phyloP scores from a whole-genome alignment of 345 rosid genomes.

The Xanthoceras sorbifolium region DNA sequence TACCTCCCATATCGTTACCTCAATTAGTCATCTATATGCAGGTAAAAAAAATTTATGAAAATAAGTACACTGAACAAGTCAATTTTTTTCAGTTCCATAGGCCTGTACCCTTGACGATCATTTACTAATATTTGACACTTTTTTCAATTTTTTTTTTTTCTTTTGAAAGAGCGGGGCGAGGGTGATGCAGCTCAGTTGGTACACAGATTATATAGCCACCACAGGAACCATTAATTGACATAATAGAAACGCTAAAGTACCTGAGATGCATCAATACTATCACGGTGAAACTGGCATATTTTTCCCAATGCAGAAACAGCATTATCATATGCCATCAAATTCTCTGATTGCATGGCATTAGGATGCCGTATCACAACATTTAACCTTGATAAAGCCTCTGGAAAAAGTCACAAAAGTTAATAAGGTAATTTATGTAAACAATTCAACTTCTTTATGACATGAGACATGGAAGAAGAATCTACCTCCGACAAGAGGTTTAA shows the following conservation, averaged over 20 bases:
- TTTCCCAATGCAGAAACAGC: slow-evolving; percentile 99
- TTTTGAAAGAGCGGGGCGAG: neutral
- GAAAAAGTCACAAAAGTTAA: slow-evolving; percentile 31
- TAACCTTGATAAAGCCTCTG: slow-evolving; percentile 98
- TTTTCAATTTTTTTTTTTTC: neutral
- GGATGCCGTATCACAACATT: slow-evolving; percentile 84
- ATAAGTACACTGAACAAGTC: neutral
- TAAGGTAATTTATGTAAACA: neutral
- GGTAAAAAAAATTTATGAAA: neutral
- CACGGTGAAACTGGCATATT: slow-evolving; percentile 90
- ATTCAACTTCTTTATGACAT: slow-evolving; percentile 1
- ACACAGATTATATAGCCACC: too few relatives aligned
- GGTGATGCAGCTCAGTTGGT: neutral
- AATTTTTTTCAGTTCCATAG: neutral
- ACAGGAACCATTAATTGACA: neutral
- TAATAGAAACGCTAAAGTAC: slow-evolving; percentile 36
- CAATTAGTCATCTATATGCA: neutral
- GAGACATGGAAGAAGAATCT: slow-evolving; percentile 19
- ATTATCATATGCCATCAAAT: slow-evolving; percentile 97
- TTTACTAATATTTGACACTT: neutral
- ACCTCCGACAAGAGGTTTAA: slow-evolving; percentile 99
- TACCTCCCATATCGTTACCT: neutral
- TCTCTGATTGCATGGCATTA: slow-evolving; percentile 77
- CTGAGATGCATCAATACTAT: slow-evolving; percentile 86
- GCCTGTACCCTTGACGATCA: neutral